phyloP scores from a whole-genome alignment of 148 eudicot genomes.

The Silene conica region DNA sequence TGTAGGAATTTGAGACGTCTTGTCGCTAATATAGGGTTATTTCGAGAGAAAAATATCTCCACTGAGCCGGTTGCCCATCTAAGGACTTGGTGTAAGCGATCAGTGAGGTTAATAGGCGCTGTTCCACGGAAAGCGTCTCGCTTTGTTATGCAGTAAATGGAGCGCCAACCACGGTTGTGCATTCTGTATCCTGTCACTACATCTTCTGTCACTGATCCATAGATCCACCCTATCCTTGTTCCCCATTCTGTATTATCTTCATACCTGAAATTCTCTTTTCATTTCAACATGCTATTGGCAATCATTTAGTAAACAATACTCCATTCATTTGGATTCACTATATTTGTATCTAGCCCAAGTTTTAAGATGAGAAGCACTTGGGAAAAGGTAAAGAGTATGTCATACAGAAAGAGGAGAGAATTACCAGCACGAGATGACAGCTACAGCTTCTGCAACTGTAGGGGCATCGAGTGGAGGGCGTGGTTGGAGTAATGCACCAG shows the following conservation, averaged over 20 bases:
- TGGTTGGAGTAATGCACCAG: slow-evolving; percentile 66
- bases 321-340: too few relatives aligned
- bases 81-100: slow-evolving; percentile 83
- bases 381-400: background rate
- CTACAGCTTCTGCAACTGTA: slow-evolving; percentile 88
- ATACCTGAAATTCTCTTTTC: slow-evolving; percentile 40
- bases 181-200: slow-evolving; percentile 91
- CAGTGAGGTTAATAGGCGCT: slow-evolving; percentile 89
- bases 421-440: slow-evolving; percentile 92
- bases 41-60: slow-evolving; percentile 77
- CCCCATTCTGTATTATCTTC: slow-evolving; percentile 97
- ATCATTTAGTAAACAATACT: background rate
- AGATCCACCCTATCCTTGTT: slow-evolving; percentile 84
- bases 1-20: slow-evolving; percentile 79
- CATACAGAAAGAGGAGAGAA: background rate
- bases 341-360: too few relatives aligned
- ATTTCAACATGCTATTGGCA: background rate
- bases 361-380: too few relatives aligned
- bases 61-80: slow-evolving; percentile 97
- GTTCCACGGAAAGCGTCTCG: slow-evolving; percentile 88
- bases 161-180: slow-evolving; percentile 96
- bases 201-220: slow-evolving; percentile 88
- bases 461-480: slow-evolving; percentile 83
- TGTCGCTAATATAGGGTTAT: slow-evolving; percentile 66
- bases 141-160: slow-evolving; percentile 83